These are phyloP conservation scores for Penicillium fimorum DNA, from an alignment of 495 filamentous ascomycete species.

Conservation along the genomic window DNA sequence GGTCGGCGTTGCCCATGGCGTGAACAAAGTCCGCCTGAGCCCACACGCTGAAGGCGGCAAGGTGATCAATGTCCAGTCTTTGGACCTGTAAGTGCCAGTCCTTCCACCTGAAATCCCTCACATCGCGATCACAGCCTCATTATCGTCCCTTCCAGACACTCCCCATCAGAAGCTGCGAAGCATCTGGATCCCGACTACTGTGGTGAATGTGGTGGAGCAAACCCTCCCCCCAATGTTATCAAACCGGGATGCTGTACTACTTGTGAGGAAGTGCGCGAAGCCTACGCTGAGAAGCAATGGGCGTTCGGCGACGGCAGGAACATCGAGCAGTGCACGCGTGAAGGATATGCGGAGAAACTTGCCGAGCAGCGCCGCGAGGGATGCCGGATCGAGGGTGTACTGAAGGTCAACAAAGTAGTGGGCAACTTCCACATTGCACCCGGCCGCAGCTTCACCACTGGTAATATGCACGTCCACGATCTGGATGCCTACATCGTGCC, in stretches of 20 bases:
- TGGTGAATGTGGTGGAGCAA: conserved; percentile 87
- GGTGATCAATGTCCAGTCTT: conserved; percentile 69
- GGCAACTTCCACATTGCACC: conserved; percentile 99
- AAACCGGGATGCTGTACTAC: conserved; percentile 92
- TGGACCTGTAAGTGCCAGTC: conserved; percentile 63
- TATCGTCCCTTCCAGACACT: conserved; percentile 48
- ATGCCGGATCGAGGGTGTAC: conserved; percentile 88
- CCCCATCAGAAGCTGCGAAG: conserved; percentile 61
- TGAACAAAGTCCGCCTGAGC: conserved; percentile 81
- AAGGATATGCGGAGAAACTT: conserved; percentile 86
- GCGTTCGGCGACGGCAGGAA: conserved; percentile 88
- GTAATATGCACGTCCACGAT: conserved; percentile 96
- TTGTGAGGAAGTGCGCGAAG: conserved; percentile 92
- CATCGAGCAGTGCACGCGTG: conserved; percentile 92
- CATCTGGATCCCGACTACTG: conserved; percentile 94
- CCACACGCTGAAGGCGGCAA: conserved; percentile 69
- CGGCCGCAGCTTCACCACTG: conserved; percentile 87
- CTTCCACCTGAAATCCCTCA: neutral
- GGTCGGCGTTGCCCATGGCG: conserved; percentile 85
- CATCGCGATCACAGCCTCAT: neutral
- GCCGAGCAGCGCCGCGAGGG: conserved; percentile 86
- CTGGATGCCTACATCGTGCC: conserved; percentile 85
- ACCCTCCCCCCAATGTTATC: conserved; percentile 61
- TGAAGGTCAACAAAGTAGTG: conserved; percentile 96
- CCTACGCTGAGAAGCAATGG: conserved; percentile 86